Evolutionary conservation across 2,329 filamentous ascomycete genomes (phyloP).

Genomic region (Ophiostoma montium): DNA sequence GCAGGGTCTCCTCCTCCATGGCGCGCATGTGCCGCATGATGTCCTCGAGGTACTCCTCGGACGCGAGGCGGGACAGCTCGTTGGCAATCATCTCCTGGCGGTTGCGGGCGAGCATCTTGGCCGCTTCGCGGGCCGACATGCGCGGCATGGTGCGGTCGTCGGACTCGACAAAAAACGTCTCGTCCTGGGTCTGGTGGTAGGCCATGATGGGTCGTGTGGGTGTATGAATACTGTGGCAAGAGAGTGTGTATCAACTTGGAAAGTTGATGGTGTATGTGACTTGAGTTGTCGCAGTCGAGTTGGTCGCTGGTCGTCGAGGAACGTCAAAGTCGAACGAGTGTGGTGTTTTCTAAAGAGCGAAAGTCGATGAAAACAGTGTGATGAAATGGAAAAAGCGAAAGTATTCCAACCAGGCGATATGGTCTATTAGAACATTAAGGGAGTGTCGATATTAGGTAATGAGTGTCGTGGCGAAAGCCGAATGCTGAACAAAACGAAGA

Average conservation of each 20-base stretch:
- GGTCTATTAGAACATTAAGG: conserved; percentile 42
- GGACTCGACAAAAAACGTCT: conserved; percentile 42
- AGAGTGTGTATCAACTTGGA: conserved; percentile 6
- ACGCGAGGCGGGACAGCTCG: conserved; percentile 72
- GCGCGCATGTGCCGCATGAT: conserved; percentile 86
- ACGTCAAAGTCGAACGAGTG: conserved; percentile 17
- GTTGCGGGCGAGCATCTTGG: conserved; percentile 65
- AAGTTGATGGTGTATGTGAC: conserved; percentile 8
- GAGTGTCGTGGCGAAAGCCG: conserved; percentile 40
- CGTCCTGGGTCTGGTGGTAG: conserved; percentile 21
- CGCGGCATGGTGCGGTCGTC: conserved; percentile 37
- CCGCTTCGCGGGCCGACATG: conserved; percentile 59
- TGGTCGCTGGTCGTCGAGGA: conserved; percentile 4
- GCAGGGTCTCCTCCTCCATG: conserved; percentile 91
- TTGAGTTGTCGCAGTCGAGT: conserved; percentile 4
- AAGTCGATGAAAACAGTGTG: conserved; percentile 7
- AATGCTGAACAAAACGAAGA: conserved; percentile 23
- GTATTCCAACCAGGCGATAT: conserved; percentile 26
- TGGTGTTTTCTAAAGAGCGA: conserved; percentile 9
- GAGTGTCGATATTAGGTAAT: conserved; percentile 40
- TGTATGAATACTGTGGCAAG: background rate
- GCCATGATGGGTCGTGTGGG: conserved; percentile 17
- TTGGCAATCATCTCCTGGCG: conserved; percentile 79
- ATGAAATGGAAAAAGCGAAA: conserved; percentile 21
- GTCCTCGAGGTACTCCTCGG: conserved; percentile 87